A percentile compares a stretch with the other conserved stretches of the same genome.
These are phyloP conservation scores for Pseudopithomyces maydicus DNA, from an alignment of 2,329 filamentous ascomycete genomes.

Conservation along the genomic window DNA sequence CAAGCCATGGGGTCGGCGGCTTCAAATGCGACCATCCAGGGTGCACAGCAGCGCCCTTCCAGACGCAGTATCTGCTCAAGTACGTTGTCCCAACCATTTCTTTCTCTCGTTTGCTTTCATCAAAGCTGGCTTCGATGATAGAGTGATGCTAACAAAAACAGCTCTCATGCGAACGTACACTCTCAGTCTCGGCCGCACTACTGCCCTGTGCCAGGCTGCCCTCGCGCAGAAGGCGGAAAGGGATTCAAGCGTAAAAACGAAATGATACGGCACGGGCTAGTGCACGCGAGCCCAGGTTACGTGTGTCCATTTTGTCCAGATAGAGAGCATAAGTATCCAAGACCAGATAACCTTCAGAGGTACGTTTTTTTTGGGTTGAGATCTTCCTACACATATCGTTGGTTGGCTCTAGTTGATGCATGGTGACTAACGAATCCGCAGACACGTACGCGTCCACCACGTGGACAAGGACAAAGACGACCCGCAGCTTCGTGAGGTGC, in stretches of 20 bases:
- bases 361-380: conserved; percentile 49
- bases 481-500: conserved; percentile 76
- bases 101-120: too few species aligned
- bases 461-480: conserved; percentile 90
- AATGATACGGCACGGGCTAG: conserved; percentile 79
- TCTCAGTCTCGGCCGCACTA: conserved; percentile 67
- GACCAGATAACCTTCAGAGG: conserved; percentile 95
- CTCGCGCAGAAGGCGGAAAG: conserved; percentile 65
- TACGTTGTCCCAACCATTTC: too few species aligned
- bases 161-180: conserved; percentile 74
- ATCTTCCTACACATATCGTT: too few species aligned
- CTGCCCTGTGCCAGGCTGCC: conserved; percentile 63
- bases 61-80: conserved; percentile 78
- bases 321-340: conserved; percentile 89
- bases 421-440: conserved; percentile 41
- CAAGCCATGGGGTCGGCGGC: conserved; percentile 32
- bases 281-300: conserved; percentile 93
- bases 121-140: neutral
- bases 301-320: conserved; percentile 96
- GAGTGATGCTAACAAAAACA: conserved; percentile 19
- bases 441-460: conserved; percentile 93
- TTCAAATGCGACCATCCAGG: conserved; percentile 64
- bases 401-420: too few species aligned
- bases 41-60: conserved; percentile 75
- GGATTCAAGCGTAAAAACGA: conserved; percentile 73